Base-by-base conservation (phyloP, 2,329 filamentous ascomycete species). In the Clarireedia hainanense region DNA sequence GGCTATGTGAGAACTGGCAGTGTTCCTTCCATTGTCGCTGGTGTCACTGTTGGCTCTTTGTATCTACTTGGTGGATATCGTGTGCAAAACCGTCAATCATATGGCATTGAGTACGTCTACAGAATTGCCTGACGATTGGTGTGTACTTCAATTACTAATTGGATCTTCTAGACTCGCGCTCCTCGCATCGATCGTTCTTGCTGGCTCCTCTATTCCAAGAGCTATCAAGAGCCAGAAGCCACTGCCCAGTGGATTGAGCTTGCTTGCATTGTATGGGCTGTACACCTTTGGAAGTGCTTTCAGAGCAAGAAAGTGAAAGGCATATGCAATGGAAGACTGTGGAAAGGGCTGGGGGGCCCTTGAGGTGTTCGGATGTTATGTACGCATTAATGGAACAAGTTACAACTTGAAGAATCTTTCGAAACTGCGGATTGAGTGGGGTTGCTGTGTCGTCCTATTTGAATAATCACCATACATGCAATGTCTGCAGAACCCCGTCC, bases 1-100 rank as follows among this genome's bases (percentile, higher is more conserved):
- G 94, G 94, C 68, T 99, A 90, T 73, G 77, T 86, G 46, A 85
- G 86, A 70, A 94, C 91, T 0, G 82, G 89, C 57, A 97, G 91
- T 24, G 71, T 96, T 50, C 92, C 92, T 39, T 96, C 91, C 12
- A 79, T 97, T 64, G 84, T 82, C 12, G 94, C 94, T 14, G 94
- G 94, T 52, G 77, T 89, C 63, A 85, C 86, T 36, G 91, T 99
- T 62, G 94, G 94, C 47, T 74, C 78, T 15, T 73, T 89, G 65
- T 67, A 99, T 73, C 84, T 84, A 24, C 76, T 96, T 45, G 89
- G 90, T 60, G 91, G 87, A 61, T 85, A 88, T 68, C 88, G 91
- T 57, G 84, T 96, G 60, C 84, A 86, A 65, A 85, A 83, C 65
- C 76, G 80, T 59, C 80, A 90, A 69, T 70, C 88, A 3, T 96